These are phyloP conservation scores for Austropuccinia psidii DNA, from an alignment of 1,284 basidiomycete genomes.

Conservation along the genomic window DNA sequence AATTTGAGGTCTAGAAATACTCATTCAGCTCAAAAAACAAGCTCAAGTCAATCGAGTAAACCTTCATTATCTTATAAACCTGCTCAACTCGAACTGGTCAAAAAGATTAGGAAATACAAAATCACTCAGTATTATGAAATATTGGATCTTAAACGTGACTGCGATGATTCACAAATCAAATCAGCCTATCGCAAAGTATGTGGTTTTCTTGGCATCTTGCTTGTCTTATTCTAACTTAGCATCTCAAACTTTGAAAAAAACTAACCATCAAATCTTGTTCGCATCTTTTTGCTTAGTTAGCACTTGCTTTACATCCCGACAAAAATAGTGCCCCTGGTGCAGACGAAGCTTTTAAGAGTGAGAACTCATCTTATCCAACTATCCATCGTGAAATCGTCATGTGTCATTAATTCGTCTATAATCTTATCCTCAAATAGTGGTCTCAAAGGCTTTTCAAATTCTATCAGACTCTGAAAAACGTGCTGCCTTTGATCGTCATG, in stretches of 20 bases:
- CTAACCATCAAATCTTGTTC: background rate
- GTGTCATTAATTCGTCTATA: slow-evolving; percentile 25
- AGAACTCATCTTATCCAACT: slow-evolving; percentile 46
- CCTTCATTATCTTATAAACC: slow-evolving; percentile 57
- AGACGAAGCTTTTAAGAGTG: slow-evolving; percentile 97
- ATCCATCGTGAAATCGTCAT: background rate
- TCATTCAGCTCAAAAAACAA: slow-evolving; percentile 8
- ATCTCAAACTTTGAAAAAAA: background rate
- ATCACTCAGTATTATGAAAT: slow-evolving; percentile 92
- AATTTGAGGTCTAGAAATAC: background rate
- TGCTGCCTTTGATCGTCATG: slow-evolving; percentile 74
- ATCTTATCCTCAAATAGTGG: slow-evolving; percentile 57
- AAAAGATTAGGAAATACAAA: slow-evolving; percentile 74
- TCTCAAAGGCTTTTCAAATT: slow-evolving; percentile 95
- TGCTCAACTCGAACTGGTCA: slow-evolving; percentile 77
- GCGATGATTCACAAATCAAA: slow-evolving; percentile 84
- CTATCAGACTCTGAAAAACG: slow-evolving; percentile 88
- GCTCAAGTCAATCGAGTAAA: background rate
- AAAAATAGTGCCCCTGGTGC: slow-evolving; percentile 97
- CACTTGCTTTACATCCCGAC: slow-evolving; percentile 87
- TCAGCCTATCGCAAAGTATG: slow-evolving; percentile 92
- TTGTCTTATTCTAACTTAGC: background rate
- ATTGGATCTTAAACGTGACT: slow-evolving; percentile 70
- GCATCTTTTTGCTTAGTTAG: slow-evolving; percentile 59
- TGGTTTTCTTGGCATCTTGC: slow-evolving; percentile 20